Conservation (phyloP, 495 filamentous ascomycete genomes). For the Friedmanniomyces endolithicus region DNA sequence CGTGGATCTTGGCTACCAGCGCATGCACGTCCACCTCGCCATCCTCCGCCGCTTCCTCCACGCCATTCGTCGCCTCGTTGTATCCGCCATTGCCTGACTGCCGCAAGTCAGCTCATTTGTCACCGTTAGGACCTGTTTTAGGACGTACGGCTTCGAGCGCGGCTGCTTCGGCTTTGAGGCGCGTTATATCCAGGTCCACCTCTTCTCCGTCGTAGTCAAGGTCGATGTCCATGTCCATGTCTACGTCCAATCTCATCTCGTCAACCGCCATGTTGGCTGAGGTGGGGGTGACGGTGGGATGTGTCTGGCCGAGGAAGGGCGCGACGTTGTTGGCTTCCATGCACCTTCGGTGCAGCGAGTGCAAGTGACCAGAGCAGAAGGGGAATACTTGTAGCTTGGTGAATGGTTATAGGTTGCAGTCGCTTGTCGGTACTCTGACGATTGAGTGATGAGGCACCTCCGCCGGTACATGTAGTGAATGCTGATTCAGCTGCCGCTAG, state of each 20-base stretch:
- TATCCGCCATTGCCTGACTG: not conserved
- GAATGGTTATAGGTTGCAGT: no score
- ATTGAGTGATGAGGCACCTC: no score
- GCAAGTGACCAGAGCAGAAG: no score
- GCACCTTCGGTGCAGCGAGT: no score
- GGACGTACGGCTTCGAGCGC: slow-evolving; percentile 32
- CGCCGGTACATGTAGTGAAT: no score
- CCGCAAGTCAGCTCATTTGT: not conserved
- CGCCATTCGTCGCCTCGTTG: slow-evolving; percentile 10
- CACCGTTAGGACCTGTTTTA: not conserved
- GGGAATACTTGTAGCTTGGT: no score
- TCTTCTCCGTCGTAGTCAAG: slow-evolving; percentile 33
- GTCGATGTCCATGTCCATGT: slow-evolving; percentile 69
- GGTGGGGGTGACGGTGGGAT: not conserved
- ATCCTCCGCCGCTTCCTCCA: slow-evolving; percentile 15
- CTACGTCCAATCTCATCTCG: slow-evolving; percentile 19
- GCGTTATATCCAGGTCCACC: slow-evolving; percentile 33
- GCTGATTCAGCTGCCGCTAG: no score
- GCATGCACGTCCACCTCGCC: slow-evolving; percentile 15
- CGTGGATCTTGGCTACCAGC: slow-evolving; percentile 56
- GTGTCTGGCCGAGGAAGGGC: not conserved
- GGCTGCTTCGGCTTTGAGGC: slow-evolving; percentile 23
- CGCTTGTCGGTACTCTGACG: no score
- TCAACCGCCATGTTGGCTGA: not conserved
- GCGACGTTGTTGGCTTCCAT: no score